phyloP scores from a whole-genome alignment of 305 asterid genomes.

The Caryopteris hybrid region DNA sequence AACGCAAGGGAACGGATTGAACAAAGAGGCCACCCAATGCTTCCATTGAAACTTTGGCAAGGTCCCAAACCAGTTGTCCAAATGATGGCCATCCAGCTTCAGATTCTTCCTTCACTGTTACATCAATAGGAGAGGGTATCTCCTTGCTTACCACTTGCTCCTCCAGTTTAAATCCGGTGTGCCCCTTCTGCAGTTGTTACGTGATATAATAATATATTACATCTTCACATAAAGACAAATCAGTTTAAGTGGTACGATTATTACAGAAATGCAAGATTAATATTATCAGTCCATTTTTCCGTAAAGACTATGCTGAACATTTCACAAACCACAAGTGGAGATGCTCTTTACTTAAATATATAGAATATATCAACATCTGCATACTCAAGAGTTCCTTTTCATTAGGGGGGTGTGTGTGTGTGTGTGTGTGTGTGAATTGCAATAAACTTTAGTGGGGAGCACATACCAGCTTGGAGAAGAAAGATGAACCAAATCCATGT shows the following conservation, averaged over 20 bases:
- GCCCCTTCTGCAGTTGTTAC: slow-evolving; percentile 42
- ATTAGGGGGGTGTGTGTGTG: too few species aligned
- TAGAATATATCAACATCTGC: too few species aligned
- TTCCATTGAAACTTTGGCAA: slow-evolving; percentile 60
- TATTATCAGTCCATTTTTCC: too few species aligned
- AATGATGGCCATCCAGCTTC: slow-evolving; percentile 90
- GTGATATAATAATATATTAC: neutral
- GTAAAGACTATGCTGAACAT: too few species aligned
- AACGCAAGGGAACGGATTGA: slow-evolving; percentile 42
- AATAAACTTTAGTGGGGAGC: too few species aligned
- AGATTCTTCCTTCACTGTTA: slow-evolving; percentile 48
- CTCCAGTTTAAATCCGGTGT: slow-evolving; percentile 24
- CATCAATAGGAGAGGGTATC: slow-evolving; percentile 35
- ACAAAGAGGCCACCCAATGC: slow-evolving; percentile 41
- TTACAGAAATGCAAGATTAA: too few species aligned
- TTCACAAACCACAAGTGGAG: too few species aligned
- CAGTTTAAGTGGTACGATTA: slow-evolving; percentile 11
- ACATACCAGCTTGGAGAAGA: slow-evolving; percentile 54
- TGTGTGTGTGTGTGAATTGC: too few species aligned
- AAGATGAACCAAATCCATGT: slow-evolving; percentile 79
- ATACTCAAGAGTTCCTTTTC: too few species aligned
- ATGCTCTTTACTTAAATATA: too few species aligned
- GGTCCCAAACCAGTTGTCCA: slow-evolving; percentile 71
- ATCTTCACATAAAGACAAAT: neutral
- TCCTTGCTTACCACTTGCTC: slow-evolving; percentile 44